These are phyloP conservation scores for Breviolum minutum DNA, from an alignment of 73 alveolate genomes.

Conservation along the genomic window DNA sequence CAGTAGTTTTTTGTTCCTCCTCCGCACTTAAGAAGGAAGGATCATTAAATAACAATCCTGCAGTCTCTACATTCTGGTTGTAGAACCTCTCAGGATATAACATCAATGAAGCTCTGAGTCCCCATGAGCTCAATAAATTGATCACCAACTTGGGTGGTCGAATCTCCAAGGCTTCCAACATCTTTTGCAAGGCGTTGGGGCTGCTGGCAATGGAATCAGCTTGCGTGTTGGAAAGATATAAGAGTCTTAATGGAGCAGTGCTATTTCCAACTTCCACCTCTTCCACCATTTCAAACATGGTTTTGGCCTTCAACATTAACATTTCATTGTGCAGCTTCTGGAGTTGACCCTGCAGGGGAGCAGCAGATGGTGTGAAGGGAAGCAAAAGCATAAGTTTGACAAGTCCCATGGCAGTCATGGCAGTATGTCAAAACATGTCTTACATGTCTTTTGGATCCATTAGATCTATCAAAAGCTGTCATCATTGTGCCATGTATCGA, in stretches of 20 bases:
- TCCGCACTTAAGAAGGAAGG: not conserved
- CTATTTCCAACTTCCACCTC: not conserved
- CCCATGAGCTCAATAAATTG: not conserved
- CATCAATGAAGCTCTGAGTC: not conserved
- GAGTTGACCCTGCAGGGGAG: too few species aligned
- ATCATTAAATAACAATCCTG: not conserved
- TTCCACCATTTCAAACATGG: slow-evolving; percentile 45
- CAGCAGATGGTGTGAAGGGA: too few species aligned
- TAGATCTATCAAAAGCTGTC: too few species aligned
- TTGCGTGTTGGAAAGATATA: slow-evolving; percentile 1
- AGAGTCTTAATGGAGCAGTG: not conserved
- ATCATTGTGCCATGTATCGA: too few species aligned
- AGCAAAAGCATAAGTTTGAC: too few species aligned
- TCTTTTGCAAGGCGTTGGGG: not conserved
- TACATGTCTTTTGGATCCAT: too few species aligned
- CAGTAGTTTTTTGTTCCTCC: not conserved
- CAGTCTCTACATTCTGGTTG: not conserved
- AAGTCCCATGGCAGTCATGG: too few species aligned
- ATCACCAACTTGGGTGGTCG: slow-evolving; percentile 47
- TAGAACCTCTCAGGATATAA: not conserved
- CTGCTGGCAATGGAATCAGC: not conserved
- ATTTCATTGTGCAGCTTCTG: too few species aligned
- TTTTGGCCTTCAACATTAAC: slow-evolving; percentile 3
- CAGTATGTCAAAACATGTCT: too few species aligned
- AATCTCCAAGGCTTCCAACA: slow-evolving; percentile 39